Base-by-base conservation (phyloP, 2,329 filamentous ascomycete genomes). In the Thermothelomyces thermophilus region DNA sequence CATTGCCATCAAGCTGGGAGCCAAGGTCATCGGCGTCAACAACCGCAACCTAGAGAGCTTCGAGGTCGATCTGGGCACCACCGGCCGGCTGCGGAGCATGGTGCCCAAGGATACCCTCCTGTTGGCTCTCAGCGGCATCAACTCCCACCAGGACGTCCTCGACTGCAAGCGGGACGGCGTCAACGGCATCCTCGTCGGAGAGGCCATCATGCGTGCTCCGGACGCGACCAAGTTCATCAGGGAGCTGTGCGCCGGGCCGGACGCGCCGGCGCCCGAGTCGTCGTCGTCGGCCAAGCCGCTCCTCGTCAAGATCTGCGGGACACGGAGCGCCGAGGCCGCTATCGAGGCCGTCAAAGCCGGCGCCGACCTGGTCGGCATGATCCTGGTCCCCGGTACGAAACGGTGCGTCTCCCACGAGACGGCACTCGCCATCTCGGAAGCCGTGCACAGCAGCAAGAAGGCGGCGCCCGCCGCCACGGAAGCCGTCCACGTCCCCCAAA, bases 21-120 rank as follows among this genome's bases (percentile, higher is more conserved):
- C 93, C 19, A 86, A 90, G 68, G 91, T 89, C 33, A 95, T 98
- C 61, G 93, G 93, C 22, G 93, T 98, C 60, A 98, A 98, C 71
- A 98, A 98, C 72, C 84, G 93, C 48, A 95, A 98, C 63, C 76
- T 98, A 11, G 91, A 91, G 59, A 97, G 85, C 62, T 98, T 98
- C 61, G 90, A 97, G 64, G 93, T 98, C 17, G 94, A 98, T 66
- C 79, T 98, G 56, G 83, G 87, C 54, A 98, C 91, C 0, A 95
- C 91, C 1, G 90, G 86, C 63, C 84, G 91, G 20, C 72, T 98
- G 42, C 87, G 95, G 69, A 84, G 83, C 62, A 84, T 91, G 71
- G 90, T 96, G 3, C 86, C 90, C 2, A 80, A 87, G 55, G 85
- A 82, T 48, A 95, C 90, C 3, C 84, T 95, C 53, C 84, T 98